phyloP scores from a whole-genome alignment of 768 basidiomycete species.

The Mycena crocata region DNA sequence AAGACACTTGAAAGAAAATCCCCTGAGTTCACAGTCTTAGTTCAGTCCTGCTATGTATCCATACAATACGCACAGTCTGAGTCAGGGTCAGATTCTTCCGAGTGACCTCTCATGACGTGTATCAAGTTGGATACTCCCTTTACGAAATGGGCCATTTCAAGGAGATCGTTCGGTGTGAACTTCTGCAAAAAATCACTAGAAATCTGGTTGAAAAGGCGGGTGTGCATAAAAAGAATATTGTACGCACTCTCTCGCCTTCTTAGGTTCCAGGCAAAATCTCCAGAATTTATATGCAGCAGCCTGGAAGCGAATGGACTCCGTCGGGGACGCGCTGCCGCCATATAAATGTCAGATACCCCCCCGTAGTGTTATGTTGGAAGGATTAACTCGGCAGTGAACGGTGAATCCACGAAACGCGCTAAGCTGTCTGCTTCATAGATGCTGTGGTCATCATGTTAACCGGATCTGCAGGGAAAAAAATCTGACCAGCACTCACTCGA shows the following conservation, averaged over 20 bases:
- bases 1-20: constrained; percentile 11
- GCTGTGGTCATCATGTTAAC: background rate
- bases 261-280: background rate
- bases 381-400: background rate
- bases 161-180: background rate
- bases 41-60: background rate
- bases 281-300: constrained; percentile 11
- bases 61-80: background rate
- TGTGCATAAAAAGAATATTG: background rate
- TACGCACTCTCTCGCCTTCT: background rate
- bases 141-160: background rate
- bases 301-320: constrained; percentile 5
- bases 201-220: background rate
- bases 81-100: background rate
- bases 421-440: background rate
- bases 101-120: background rate
- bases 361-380: background rate
- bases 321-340: background rate
- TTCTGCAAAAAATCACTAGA: background rate
- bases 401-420: background rate
- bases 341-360: background rate
- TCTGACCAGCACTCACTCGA: constrained; percentile 8
- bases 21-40: background rate
- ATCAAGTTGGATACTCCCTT: background rate
- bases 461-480: no score